Percentiles rank a stretch among this genome's conserved stretches.
These are phyloP conservation scores for Rubroboletus pulcherrimus DNA, from an alignment of 768 basidiomycete species.

Conservation along the genomic window DNA sequence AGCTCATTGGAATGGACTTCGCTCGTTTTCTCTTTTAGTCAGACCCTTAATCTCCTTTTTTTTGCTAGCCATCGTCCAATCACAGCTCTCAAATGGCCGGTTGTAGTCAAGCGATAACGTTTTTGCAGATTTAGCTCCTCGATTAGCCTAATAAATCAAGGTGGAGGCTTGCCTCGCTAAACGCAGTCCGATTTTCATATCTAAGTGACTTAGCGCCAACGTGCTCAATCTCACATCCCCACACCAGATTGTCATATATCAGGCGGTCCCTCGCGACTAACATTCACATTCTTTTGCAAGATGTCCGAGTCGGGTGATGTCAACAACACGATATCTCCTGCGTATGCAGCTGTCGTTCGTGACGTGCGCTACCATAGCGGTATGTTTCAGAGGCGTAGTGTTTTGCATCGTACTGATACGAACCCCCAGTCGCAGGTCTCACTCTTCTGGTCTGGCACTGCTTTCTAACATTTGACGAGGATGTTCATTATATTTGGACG, in stretches of 20 bases:
- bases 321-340: neutral
- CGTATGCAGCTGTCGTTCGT: neutral
- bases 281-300: neutral
- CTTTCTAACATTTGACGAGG: conserved; percentile 16
- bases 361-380: conserved; percentile 14
- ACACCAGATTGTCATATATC: neutral
- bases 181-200: no score
- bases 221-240: no score
- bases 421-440: conserved; percentile 7
- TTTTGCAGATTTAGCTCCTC: no score
- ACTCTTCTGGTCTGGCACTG: conserved; percentile 13
- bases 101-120: no score
- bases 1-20: no score
- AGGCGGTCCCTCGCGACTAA: neutral
- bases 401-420: conserved; percentile 1
- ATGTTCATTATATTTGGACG: conserved; percentile 21
- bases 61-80: no score
- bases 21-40: no score
- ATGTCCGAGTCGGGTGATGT: neutral
- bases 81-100: no score
- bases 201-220: no score
- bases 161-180: no score
- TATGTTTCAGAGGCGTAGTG: neutral
- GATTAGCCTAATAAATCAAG: no score
- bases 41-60: no score